These are phyloP conservation scores for Dentipellis sp. DNA, from an alignment of 768 basidiomycete genomes.

Conservation along the genomic window DNA sequence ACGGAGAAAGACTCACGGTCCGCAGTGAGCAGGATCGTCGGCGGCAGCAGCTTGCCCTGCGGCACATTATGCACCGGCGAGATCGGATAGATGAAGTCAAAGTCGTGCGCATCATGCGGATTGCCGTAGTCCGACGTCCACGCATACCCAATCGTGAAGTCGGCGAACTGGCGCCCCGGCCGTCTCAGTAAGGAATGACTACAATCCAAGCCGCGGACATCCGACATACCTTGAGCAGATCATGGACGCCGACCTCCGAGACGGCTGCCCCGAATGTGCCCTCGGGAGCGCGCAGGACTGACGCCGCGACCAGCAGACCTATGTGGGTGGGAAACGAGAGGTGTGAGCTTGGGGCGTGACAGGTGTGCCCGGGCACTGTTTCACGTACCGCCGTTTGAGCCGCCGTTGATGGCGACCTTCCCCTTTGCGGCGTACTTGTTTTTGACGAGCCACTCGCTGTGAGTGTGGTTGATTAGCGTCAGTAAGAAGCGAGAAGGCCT, in stretches of 20 bases:
- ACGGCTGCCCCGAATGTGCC: constrained; percentile 70
- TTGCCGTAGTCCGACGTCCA: constrained; percentile 79
- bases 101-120: constrained; percentile 65
- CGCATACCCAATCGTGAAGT: constrained; percentile 70
- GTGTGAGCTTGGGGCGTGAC: background rate
- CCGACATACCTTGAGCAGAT: constrained; percentile 57
- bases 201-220: background rate
- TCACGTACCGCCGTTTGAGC: constrained; percentile 66
- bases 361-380: background rate
- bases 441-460: constrained; percentile 61
- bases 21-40: constrained; percentile 71
- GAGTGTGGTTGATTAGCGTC: background rate
- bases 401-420: constrained; percentile 72
- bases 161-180: constrained; percentile 41
- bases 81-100: constrained; percentile 75
- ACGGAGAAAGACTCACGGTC: constrained; percentile 48
- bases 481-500: background rate
- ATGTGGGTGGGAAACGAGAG: background rate
- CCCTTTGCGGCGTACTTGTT: constrained; percentile 59
- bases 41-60: constrained; percentile 48
- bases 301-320: constrained; percentile 82
- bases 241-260: constrained; percentile 76
- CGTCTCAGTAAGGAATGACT: background rate
- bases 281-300: constrained; percentile 69
- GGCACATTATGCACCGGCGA: constrained; percentile 80